Evolutionary conservation across 345 rosid species (phyloP), one percentile per base, ranked within the genome.

Genomic region (Carallia brachiata): DNA sequence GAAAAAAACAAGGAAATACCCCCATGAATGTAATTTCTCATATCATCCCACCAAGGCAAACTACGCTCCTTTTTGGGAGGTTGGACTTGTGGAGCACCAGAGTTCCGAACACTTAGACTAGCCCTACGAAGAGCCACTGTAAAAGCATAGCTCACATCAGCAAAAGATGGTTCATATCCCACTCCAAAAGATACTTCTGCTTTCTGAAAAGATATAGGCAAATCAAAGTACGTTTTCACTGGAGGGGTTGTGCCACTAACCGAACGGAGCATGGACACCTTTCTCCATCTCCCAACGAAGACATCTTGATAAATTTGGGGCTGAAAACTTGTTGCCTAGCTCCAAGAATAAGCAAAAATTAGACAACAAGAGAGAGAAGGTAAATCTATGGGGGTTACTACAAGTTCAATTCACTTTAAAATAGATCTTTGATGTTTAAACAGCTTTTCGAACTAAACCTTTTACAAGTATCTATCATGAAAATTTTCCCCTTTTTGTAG

Each of bases 41-140:
- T 86, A 59, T 92, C 99, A 88, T 95, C 99, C 99, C 99, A 95
- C 99, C 99, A 95, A 1, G 99, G 98, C 67, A 95, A 90, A 75
- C 82, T 95, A 73, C 88, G 86, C 81, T 95, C 99, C 60, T 89
- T 95, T 81, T 95, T 95, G 30, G 85, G 79, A 32, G 88, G 89
- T 75, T 72, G 72, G 73, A 79, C 72, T 53, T 71, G 83, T 12
- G 78, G 83, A 75, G 34, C 34, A 32, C 78, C 83, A 72, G 93
- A 86, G 72, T 86, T 82, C 76, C 88, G 84, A 73, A 63, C 78
- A 83, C 99, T 92, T 71, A 95, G 77, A 72, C 92, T 90, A 69
- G 99, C 98, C 83, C 98, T 90, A 70, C 97, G 97, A 70, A 95
- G 97, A 39, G 97, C 99, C 77, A 92, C 93, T 18, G 92, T 89